phyloP scores from a whole-genome alignment of 2,329 filamentous ascomycete genomes.

The Phialemoniopsis sp. region DNA sequence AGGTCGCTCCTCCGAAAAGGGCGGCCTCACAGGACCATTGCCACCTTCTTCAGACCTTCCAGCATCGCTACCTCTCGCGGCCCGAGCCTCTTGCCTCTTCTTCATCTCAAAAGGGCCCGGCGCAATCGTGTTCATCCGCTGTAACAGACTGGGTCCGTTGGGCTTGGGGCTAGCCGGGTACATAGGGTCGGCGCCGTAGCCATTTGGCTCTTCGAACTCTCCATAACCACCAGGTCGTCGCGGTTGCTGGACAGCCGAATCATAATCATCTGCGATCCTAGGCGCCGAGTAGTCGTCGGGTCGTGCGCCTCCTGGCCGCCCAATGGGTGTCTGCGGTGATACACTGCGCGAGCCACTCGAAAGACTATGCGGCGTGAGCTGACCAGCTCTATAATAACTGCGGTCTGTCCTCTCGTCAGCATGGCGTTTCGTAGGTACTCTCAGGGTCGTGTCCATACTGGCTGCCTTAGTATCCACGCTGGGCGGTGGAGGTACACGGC shows the following conservation, averaged over 20 bases:
- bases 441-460: constrained; percentile 37
- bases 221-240: constrained; percentile 45
- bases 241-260: constrained; percentile 27
- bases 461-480: constrained; percentile 53
- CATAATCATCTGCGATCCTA: constrained; percentile 36
- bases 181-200: constrained; percentile 28
- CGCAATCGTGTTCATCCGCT: constrained; percentile 61
- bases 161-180: constrained; percentile 47
- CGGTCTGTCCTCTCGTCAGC: constrained; percentile 42
- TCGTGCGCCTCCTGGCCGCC: constrained; percentile 34
- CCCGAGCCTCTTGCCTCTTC: constrained; percentile 18
- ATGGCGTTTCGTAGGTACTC: not conserved
- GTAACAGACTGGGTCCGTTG: constrained; percentile 39
- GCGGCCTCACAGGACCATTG: constrained; percentile 1
- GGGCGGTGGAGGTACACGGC: constrained; percentile 42
- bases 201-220: constrained; percentile 34
- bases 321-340: constrained; percentile 58
- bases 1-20: constrained; percentile 16
- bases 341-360: constrained; percentile 54
- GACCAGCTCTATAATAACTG: constrained; percentile 47
- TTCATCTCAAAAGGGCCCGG: constrained; percentile 61
- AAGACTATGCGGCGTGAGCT: constrained; percentile 61
- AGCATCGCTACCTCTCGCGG: constrained; percentile 15
- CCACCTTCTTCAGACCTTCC: constrained; percentile 14
- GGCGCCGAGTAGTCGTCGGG: constrained; percentile 41